Conservation (phyloP, 108 stramenopile species). For the Thalassiosira profunda region DNA sequence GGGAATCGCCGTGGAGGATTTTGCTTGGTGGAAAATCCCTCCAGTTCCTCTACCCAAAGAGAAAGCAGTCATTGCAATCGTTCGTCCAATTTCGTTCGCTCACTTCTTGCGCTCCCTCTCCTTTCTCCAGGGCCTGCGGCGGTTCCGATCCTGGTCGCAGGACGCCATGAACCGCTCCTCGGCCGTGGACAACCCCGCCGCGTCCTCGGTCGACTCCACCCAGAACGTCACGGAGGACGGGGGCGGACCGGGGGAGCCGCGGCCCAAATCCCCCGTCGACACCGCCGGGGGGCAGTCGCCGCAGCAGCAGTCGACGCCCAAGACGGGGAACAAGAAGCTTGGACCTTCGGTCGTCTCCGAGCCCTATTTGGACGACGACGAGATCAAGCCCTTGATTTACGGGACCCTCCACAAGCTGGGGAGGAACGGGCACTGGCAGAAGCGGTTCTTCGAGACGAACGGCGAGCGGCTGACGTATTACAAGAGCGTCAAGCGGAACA, state of each 20-base stretch:
- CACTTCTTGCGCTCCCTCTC: not conserved
- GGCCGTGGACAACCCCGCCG: slow-evolving; percentile 16
- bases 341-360: slow-evolving; percentile 20
- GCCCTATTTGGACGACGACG: slow-evolving; percentile 32
- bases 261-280: not conserved
- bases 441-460: slow-evolving; percentile 97
- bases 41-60: no score
- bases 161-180: slow-evolving; percentile 7
- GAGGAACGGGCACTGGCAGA: slow-evolving; percentile 97
- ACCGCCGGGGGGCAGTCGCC: not conserved
- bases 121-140: slow-evolving; percentile 17
- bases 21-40: no score
- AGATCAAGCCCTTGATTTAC: slow-evolving; percentile 65
- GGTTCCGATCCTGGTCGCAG: slow-evolving; percentile 45
- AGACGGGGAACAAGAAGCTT: not conserved
- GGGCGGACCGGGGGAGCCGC: not conserved
- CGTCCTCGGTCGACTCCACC: slow-evolving; percentile 38
- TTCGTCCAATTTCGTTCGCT: no score
- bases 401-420: slow-evolving; percentile 96
- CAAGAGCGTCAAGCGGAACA: slow-evolving; percentile 92
- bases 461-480: slow-evolving; percentile 97
- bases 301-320: not conserved
- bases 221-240: slow-evolving; percentile 21
- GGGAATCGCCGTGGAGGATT: no score
- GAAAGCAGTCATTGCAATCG: no score